phyloP scores from a whole-genome alignment of 768 basidiomycete species.

The Pilatotrama ljubarskyi region DNA sequence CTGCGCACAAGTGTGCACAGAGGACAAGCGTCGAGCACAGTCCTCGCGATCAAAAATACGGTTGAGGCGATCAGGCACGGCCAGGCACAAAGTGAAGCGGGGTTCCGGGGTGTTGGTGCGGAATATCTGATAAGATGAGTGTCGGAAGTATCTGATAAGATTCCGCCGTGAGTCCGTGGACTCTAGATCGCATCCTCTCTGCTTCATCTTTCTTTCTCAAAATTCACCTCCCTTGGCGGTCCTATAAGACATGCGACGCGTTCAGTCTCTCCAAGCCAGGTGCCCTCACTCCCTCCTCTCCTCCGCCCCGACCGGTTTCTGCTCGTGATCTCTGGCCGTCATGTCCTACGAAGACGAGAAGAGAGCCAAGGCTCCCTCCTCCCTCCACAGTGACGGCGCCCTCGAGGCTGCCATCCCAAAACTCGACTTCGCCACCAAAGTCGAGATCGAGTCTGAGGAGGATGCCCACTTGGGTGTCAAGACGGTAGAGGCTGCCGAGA shows the following conservation, averaged over 20 bases:
- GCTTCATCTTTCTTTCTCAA: neutral
- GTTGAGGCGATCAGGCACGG: neutral
- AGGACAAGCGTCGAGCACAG: neutral
- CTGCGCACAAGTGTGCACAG: too few species aligned
- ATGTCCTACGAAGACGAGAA: conserved; percentile 5
- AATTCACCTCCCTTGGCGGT: neutral
- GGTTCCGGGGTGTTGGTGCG: neutral
- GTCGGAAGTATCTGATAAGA: conserved; percentile 8
- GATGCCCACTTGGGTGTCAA: conserved; percentile 43
- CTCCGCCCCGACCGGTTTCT: neutral
- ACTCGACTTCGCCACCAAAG: neutral
- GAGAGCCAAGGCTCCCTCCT: neutral
- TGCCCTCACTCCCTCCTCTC: neutral
- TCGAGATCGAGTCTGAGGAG: conserved; percentile 15
- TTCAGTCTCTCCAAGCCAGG: neutral
- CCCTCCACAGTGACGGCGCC: neutral
- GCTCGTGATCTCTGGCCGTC: neutral
- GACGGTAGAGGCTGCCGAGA: conserved; percentile 51
- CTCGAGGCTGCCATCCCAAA: neutral
- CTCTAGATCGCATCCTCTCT: neutral
- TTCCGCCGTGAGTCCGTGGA: neutral
- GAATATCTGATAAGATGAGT: conserved; percentile 9
- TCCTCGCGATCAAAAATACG: neutral
- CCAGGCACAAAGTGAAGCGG: neutral
- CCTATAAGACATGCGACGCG: neutral